Evolutionary conservation across 306 rosid genomes (phyloP).

Genomic region (Prunus mongolica): DNA sequence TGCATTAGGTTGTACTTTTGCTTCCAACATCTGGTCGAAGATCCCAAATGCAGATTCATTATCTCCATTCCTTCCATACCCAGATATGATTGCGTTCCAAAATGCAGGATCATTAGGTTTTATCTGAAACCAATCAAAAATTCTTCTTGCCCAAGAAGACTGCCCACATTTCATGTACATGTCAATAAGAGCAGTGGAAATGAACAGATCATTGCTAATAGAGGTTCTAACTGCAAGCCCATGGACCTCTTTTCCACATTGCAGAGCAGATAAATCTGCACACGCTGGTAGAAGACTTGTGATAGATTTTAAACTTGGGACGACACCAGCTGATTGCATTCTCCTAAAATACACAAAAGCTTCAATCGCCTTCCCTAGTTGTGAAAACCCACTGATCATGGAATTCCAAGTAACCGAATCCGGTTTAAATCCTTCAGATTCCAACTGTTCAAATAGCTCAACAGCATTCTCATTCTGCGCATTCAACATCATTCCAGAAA

Average conservation of each 20-base stretch:
- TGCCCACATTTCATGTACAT: constrained; percentile 71
- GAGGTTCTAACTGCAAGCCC: constrained; percentile 44
- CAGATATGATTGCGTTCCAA: constrained; percentile 76
- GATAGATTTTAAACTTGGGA: constrained; percentile 49
- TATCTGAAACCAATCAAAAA: constrained; percentile 46
- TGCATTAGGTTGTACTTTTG: constrained; percentile 49
- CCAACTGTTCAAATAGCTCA: constrained; percentile 40
- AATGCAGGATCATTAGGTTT: constrained; percentile 63
- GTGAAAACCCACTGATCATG: constrained; percentile 60
- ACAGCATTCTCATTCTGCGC: constrained; percentile 43
- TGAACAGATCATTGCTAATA: constrained; percentile 39
- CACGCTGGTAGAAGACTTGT: constrained; percentile 62
- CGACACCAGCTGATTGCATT: constrained; percentile 46
- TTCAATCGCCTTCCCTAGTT: constrained; percentile 38
- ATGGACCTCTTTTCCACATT: constrained; percentile 59
- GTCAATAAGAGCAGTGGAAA: constrained; percentile 63
- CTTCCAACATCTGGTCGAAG: constrained; percentile 45
- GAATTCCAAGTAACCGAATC: constrained; percentile 80
- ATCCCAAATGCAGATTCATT: constrained; percentile 47
- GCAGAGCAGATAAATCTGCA: constrained; percentile 45
- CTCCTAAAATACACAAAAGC: constrained; percentile 55
- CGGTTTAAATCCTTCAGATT: constrained; percentile 44
- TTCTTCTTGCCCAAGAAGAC: constrained; percentile 40
- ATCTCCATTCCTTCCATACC: constrained; percentile 71
- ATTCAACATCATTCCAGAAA: constrained; percentile 68